Evolutionary conservation across 352 stramenopile species (phyloP).

Genomic region (Pilasporangium apinafurcum): DNA sequence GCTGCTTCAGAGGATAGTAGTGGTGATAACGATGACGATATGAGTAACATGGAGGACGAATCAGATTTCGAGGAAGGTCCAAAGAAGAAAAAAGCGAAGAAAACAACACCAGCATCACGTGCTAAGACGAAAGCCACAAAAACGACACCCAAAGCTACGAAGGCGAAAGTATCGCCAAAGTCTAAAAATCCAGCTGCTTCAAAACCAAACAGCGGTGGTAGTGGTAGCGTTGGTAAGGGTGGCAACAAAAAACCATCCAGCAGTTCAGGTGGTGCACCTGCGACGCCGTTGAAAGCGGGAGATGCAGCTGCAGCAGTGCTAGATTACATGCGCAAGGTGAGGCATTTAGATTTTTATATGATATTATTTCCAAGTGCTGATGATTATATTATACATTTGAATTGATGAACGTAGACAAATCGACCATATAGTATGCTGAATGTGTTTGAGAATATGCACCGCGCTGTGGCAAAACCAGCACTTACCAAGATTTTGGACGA

Average conservation of each 20-base stretch:
- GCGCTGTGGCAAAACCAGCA: slow-evolving; percentile 58
- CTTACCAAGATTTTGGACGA: slow-evolving; percentile 74
- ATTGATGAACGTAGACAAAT: slow-evolving; percentile 42
- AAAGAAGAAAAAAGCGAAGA: slow-evolving; percentile 17
- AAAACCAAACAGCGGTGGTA: slow-evolving; percentile 15
- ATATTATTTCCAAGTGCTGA: slow-evolving; percentile 2
- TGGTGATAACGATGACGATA: slow-evolving; percentile 17
- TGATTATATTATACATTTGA: no score
- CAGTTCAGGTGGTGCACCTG: slow-evolving; percentile 6
- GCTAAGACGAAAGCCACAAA: slow-evolving; percentile 7
- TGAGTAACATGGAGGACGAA: slow-evolving; percentile 18
- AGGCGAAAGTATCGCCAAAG: slow-evolving; percentile 1
- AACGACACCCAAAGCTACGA: background rate
- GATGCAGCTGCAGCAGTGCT: slow-evolving; percentile 45
- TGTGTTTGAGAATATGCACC: slow-evolving; percentile 82
- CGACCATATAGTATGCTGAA: slow-evolving; percentile 81
- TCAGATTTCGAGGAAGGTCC: slow-evolving; percentile 38
- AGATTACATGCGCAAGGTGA: slow-evolving; percentile 71
- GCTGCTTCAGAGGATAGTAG: slow-evolving; percentile 19
- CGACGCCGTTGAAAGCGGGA: slow-evolving; percentile 24
- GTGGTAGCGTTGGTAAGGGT: background rate
- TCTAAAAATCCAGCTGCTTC: slow-evolving; percentile 7
- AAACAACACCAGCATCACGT: slow-evolving; percentile 1
- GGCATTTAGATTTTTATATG: background rate
- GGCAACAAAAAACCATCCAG: no score